Evolutionary conservation across 306 rosid species (phyloP).

Genomic region (Inga laurina): DNA sequence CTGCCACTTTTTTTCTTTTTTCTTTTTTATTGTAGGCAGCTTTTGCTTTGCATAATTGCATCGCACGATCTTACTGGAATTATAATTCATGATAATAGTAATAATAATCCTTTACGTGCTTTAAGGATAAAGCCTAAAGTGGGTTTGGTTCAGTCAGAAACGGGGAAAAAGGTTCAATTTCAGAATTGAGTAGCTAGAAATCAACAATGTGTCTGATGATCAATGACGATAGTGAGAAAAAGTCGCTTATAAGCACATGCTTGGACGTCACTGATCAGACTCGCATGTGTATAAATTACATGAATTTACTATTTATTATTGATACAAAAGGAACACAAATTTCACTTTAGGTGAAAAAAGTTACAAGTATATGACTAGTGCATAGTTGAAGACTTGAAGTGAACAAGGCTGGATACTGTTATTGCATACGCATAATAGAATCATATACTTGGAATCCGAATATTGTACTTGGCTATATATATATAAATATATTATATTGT

Average conservation of each 20-base stretch:
- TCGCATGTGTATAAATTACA: background rate
- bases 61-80: background rate
- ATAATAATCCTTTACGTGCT: background rate
- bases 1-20: background rate
- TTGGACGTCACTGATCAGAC: background rate
- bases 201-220: background rate
- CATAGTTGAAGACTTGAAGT: background rate
- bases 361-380: background rate
- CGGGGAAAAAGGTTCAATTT: background rate
- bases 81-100: background rate
- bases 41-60: background rate
- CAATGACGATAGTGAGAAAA: background rate
- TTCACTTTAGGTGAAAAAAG: background rate
- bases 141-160: background rate
- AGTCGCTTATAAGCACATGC: background rate
- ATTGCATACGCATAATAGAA: background rate
- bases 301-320: background rate
- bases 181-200: background rate
- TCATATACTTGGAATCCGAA: background rate
- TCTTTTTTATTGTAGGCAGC: too few relatives aligned
- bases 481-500: too few relatives aligned
- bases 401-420: background rate
- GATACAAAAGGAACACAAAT: background rate
- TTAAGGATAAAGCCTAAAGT: background rate
- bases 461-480: background rate